Conservation (phyloP, 2,329 filamentous ascomycete genomes). For the Ambrosiella xylebori region DNA sequence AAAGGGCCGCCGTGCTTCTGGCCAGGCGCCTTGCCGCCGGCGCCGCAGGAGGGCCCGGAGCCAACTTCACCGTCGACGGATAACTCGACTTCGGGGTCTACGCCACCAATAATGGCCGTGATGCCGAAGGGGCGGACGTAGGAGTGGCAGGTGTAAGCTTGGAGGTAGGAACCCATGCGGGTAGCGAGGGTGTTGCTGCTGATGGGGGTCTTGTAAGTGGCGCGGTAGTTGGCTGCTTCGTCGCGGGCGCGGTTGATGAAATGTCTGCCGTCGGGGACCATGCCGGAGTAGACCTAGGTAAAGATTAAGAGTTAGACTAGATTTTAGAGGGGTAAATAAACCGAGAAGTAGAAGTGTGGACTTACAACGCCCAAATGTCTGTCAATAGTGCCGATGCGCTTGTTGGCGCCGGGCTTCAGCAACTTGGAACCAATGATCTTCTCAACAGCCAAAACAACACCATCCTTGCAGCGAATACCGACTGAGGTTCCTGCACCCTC, state of each 20-base stretch:
- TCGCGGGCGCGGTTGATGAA: constrained; percentile 89
- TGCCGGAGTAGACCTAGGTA: constrained; percentile 73
- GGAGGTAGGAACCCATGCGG: constrained; percentile 88
- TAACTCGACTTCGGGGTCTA: constrained; percentile 73
- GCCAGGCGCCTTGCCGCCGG: constrained; percentile 62
- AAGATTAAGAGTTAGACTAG: neutral
- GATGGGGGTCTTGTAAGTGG: constrained; percentile 88
- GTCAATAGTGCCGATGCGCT: constrained; percentile 89
- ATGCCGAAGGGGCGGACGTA: constrained; percentile 94
- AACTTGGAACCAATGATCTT: constrained; percentile 94
- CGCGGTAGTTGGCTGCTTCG: constrained; percentile 80
- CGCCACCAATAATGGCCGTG: constrained; percentile 83
- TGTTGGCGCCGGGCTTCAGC: constrained; percentile 87
- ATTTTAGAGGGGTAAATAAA: constrained; percentile 2
- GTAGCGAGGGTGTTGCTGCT: constrained; percentile 73
- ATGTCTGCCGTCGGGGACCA: constrained; percentile 87
- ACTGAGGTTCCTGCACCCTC: constrained; percentile 95
- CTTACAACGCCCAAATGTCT: constrained; percentile 83
- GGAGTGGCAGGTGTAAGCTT: constrained; percentile 94
- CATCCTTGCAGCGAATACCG: constrained; percentile 93
- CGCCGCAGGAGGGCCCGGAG: constrained; percentile 56
- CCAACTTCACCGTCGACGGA: constrained; percentile 86
- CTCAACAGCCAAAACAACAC: constrained; percentile 87
- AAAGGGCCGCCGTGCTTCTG: constrained; percentile 75
- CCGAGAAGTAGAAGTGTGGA: constrained; percentile 13